Base-by-base conservation (phyloP, 441 rosid species). In the Euphorbia celastroides region DNA sequence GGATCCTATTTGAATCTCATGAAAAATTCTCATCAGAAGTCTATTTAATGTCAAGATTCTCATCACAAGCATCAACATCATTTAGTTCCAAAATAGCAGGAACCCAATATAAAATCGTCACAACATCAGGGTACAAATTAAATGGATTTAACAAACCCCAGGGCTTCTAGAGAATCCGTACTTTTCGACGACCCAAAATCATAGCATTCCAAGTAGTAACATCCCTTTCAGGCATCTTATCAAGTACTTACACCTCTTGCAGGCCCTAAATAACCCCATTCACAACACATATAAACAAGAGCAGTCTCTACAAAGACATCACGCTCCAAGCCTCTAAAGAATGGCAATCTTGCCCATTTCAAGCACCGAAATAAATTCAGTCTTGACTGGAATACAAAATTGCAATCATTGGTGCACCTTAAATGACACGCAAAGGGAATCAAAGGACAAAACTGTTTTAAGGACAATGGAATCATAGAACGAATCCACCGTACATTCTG, bases 191-290 rank as follows among this genome's bases (percentile, higher is more conserved):
- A 2, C 96, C 88, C 5, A 84, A 83, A 75, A 92, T 69, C 75
- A 89, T 82, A 28, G 93, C 82, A 69, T 88, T 90, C 95, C 96
- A 92, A 19, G 93, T 87, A 19, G 87, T 88, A 25, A 86, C 41
- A 5, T 85, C 82, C 77, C 67, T 85, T 0, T 69, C 82, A 60
- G 88, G 82, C 90, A 89, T 82, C 79, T 32, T 75, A 67, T 85
- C 96, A 60, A 92, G 90, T 78, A 85, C 82, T 60, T 75, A n/a
- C n/a, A n/a, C n/a, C 46, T 38, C 85, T 88, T 11, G 98, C 97
- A 32, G 61, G 65, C n/a, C 20, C 8, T 59, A 83, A 32, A 65
- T 79, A 67, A 13, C 84, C 84, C 27, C 80, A 74, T 65, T 86
- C 86, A 0, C 81, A 75, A 42, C 85, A 88, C 1, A 90, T 77